A percentile compares a stretch with the other conserved stretches of the same genome.
These are phyloP conservation scores for Phenoliferia sp. DNA, from an alignment of 1,284 basidiomycete genomes.

Conservation along the genomic window DNA sequence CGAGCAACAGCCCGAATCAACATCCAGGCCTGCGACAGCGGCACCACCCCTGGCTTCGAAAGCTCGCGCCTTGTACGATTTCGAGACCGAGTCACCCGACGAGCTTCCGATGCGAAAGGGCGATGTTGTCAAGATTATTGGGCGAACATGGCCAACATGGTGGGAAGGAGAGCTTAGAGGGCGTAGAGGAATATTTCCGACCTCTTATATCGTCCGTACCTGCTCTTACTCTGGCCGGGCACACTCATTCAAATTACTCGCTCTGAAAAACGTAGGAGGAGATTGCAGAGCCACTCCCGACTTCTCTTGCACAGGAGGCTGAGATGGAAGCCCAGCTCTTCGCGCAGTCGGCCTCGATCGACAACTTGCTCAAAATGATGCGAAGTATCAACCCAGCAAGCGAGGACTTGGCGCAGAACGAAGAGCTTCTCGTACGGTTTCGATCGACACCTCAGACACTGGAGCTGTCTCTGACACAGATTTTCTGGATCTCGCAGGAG, in stretches of 20 bases:
- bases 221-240: neutral
- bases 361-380: slow-evolving; percentile 76
- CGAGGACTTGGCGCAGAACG: slow-evolving; percentile 86
- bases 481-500: slow-evolving; percentile 54
- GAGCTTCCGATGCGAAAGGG: slow-evolving; percentile 91
- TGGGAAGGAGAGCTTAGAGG: slow-evolving; percentile 93
- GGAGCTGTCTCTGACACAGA: neutral
- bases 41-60: slow-evolving; percentile 37
- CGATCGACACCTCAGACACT: neutral
- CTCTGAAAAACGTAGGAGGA: slow-evolving; percentile 58
- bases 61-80: slow-evolving; percentile 86
- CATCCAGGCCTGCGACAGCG: slow-evolving; percentile 4
- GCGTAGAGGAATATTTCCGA: slow-evolving; percentile 93
- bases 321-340: slow-evolving; percentile 87
- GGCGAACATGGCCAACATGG: slow-evolving; percentile 95
- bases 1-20: slow-evolving; percentile 13
- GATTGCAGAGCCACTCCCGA: slow-evolving; percentile 76
- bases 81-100: slow-evolving; percentile 80
- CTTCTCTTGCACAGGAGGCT: slow-evolving; percentile 58
- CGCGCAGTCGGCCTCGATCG: slow-evolving; percentile 76
- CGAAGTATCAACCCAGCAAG: slow-evolving; percentile 61
- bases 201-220: slow-evolving; percentile 82
- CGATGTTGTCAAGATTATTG: slow-evolving; percentile 92
- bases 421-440: slow-evolving; percentile 74
- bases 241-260: too few species aligned